A percentile compares a stretch with the other conserved stretches of the same genome.
These are phyloP conservation scores for Powellomyces hirtus DNA, from an alignment of 192 early-diverging fungal species.

Conservation along the genomic window DNA sequence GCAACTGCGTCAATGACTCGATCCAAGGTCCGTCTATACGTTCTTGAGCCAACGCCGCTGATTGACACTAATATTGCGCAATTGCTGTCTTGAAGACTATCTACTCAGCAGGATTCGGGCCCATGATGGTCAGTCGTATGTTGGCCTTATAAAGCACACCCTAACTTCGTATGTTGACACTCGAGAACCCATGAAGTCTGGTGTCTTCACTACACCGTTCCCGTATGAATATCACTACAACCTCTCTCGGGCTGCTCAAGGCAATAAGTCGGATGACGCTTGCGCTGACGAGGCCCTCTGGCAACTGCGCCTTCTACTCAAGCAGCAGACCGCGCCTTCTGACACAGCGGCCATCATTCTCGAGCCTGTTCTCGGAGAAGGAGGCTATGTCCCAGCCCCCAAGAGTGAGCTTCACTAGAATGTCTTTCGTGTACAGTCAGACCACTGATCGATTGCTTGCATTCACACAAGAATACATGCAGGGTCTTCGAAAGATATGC, in stretches of 20 bases:
- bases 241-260: background rate
- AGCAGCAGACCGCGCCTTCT: slow-evolving; percentile 5
- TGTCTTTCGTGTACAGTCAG: too few species aligned
- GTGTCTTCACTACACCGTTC: slow-evolving; percentile 6
- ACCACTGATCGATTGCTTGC: too few species aligned
- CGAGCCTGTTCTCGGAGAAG: slow-evolving; percentile 18
- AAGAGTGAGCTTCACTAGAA: background rate
- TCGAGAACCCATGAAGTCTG: background rate
- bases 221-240: slow-evolving; percentile 9
- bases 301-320: background rate
- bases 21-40: too few species aligned
- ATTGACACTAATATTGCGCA: too few species aligned
- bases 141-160: too few species aligned
- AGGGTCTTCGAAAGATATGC: slow-evolving; percentile 6
- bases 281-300: slow-evolving; percentile 7
- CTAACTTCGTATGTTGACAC: background rate
- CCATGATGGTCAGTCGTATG: slow-evolving; percentile 19
- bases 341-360: slow-evolving; percentile 17
- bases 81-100: too few species aligned
- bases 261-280: background rate
- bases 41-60: too few species aligned
- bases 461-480: background rate
- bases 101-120: slow-evolving; percentile 20
- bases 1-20: slow-evolving; percentile 11
- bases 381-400: slow-evolving; percentile 19